Conservation (phyloP, 2,329 filamentous ascomycete species). For the Cytospora mali region DNA sequence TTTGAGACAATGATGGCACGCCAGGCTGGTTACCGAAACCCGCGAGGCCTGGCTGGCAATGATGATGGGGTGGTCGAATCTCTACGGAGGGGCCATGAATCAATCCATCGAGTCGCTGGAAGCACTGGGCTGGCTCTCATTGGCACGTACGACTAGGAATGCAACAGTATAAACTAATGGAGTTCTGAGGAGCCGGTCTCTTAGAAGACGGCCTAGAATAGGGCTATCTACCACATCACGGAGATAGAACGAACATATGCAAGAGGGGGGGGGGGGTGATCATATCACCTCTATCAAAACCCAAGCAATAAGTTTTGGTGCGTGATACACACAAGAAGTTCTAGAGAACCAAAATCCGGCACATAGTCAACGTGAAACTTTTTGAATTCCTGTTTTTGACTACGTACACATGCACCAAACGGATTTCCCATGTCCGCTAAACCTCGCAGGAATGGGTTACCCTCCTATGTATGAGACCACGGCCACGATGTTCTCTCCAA, state of each 20-base stretch:
- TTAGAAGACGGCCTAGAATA: not conserved
- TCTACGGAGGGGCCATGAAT: too few relatives aligned
- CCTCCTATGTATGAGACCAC: not conserved
- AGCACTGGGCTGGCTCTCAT: not conserved
- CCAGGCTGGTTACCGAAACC: too few relatives aligned
- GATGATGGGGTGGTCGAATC: too few relatives aligned
- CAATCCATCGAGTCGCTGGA: not conserved
- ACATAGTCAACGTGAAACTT: slow-evolving; percentile 12
- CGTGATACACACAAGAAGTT: not conserved
- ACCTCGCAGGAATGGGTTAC: not conserved
- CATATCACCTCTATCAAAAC: not conserved
- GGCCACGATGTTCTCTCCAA: not conserved
- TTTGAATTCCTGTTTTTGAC: slow-evolving; percentile 23
- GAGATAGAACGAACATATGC: not conserved
- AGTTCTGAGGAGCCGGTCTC: not conserved
- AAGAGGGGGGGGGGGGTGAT: not conserved
- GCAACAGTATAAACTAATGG: not conserved
- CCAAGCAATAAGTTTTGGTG: not conserved
- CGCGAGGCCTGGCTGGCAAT: too few relatives aligned
- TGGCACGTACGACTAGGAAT: not conserved
- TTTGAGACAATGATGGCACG: too few relatives aligned
- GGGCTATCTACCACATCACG: not conserved
- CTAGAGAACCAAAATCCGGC: not conserved
- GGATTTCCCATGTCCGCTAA: slow-evolving; percentile 1
- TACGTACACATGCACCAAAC: slow-evolving; percentile 9